phyloP scores from a whole-genome alignment of 148 eudicot genomes.

The Silene latifolia region DNA sequence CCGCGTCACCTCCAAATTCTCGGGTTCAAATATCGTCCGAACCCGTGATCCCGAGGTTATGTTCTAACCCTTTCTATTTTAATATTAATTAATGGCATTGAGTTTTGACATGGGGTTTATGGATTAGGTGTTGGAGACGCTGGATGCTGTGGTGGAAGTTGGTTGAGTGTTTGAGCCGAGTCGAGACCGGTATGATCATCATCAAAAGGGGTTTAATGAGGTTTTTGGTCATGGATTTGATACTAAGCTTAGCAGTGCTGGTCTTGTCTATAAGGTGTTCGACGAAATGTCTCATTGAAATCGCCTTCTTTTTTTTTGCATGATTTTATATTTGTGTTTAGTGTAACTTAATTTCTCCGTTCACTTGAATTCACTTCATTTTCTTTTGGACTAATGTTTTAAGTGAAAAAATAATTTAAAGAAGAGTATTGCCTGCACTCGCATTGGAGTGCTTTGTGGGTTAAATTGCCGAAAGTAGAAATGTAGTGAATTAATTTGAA shows the following conservation, averaged over 20 bases:
- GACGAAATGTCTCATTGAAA: slow-evolving; percentile 15
- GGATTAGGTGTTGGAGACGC: slow-evolving; percentile 64
- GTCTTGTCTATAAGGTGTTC: slow-evolving; percentile 49
- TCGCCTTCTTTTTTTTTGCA: not conserved
- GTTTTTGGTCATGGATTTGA: slow-evolving; percentile 73
- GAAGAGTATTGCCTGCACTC: no score
- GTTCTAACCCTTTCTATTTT: not conserved
- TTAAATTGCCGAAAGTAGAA: no score
- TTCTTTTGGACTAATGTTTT: not conserved
- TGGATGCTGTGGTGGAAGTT: slow-evolving; percentile 92
- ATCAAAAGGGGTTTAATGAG: slow-evolving; percentile 87
- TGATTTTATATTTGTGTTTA: not conserved
- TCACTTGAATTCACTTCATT: not conserved
- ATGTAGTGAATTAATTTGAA: no score
- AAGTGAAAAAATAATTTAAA: no score
- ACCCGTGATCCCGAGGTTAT: slow-evolving; percentile 69
- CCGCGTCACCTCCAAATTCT: slow-evolving; percentile 62
- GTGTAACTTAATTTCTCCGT: not conserved
- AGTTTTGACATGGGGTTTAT: slow-evolving; percentile 61
- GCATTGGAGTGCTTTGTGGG: no score
- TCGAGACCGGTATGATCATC: slow-evolving; percentile 79
- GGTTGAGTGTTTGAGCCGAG: slow-evolving; percentile 84
- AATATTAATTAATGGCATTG: not conserved
- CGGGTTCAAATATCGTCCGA: slow-evolving; percentile 56
- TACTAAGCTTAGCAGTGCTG: slow-evolving; percentile 51